Percentiles rank a stretch among this genome's conserved stretches.
Conservation (phyloP, 371 early-diverging fungal genomes). For the Choanephora cucurbitarum region DNA sequence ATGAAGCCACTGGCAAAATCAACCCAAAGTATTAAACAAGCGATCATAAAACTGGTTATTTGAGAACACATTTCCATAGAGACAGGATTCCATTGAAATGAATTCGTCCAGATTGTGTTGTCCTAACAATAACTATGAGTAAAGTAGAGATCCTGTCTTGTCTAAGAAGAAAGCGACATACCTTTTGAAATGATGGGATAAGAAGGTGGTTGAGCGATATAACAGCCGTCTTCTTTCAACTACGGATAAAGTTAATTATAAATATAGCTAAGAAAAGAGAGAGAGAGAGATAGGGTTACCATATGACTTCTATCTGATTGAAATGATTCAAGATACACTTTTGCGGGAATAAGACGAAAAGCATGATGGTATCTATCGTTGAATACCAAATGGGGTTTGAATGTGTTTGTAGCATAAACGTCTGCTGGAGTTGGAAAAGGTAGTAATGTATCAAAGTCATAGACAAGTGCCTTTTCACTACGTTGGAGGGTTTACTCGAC, state of each 20-base stretch:
- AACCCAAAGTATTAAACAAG: constrained; percentile 15
- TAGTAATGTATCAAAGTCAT: constrained; percentile 41
- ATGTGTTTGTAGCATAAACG: constrained; percentile 27
- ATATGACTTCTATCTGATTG: constrained; percentile 49
- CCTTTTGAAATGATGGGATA: constrained; percentile 29
- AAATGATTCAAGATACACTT: constrained; percentile 30
- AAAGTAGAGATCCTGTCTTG: too few relatives aligned
- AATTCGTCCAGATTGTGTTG: constrained; percentile 16
- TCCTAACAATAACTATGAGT: not conserved
- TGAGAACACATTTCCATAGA: not conserved
- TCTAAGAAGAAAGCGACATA: too few relatives aligned
- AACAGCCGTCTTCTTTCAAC: constrained; percentile 33
- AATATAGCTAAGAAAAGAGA: not conserved
- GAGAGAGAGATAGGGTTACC: constrained; percentile 21
- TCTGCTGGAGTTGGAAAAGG: constrained; percentile 36
- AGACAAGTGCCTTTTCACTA: constrained; percentile 15
- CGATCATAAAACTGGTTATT: not conserved
- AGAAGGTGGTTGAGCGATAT: constrained; percentile 29
- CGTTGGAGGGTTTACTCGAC: not conserved
- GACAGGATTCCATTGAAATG: constrained; percentile 22
- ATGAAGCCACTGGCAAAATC: constrained; percentile 35
- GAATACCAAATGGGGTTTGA: constrained; percentile 31
- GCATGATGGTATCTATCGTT: constrained; percentile 18
- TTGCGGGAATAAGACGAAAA: constrained; percentile 42
- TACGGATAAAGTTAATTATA: too few relatives aligned